Conservation (phyloP, 1,284 basidiomycete genomes). For the Coniophora puteana region DNA sequence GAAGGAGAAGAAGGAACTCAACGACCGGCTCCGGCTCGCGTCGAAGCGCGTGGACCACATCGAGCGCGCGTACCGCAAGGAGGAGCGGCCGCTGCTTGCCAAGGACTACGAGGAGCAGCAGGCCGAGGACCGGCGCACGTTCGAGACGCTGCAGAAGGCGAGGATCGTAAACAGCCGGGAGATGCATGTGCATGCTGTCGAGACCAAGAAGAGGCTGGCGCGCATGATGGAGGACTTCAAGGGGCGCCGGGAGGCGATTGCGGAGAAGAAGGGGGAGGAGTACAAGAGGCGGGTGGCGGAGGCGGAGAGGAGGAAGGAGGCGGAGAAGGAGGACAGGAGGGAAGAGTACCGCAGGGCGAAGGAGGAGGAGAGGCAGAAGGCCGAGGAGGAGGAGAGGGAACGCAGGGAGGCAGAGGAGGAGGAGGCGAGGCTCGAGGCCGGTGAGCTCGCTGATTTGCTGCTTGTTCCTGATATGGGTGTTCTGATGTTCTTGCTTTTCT, state of each 20-base stretch:
- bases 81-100: slow-evolving; percentile 84
- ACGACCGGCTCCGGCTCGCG: slow-evolving; percentile 80
- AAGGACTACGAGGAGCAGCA: slow-evolving; percentile 91
- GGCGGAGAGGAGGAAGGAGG: slow-evolving; percentile 73
- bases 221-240: slow-evolving; percentile 79
- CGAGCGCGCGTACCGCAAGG: slow-evolving; percentile 95
- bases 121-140: slow-evolving; percentile 66
- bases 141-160: slow-evolving; percentile 61
- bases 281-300: slow-evolving; percentile 59
- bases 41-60: slow-evolving; percentile 93
- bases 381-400: slow-evolving; percentile 46
- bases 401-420: slow-evolving; percentile 47
- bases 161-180: slow-evolving; percentile 59
- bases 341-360: slow-evolving; percentile 50
- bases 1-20: slow-evolving; percentile 93
- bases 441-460: slow-evolving; percentile 33
- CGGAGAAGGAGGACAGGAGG: slow-evolving; percentile 80
- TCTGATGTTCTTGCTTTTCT: slow-evolving; percentile 6
- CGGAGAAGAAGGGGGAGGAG: slow-evolving; percentile 68
- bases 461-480: too few relatives aligned
- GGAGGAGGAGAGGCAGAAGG: slow-evolving; percentile 52
- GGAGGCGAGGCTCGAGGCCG: slow-evolving; percentile 46
- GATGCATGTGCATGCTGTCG: slow-evolving; percentile 69
- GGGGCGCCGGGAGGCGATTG: slow-evolving; percentile 55
- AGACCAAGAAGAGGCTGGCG: slow-evolving; percentile 74